Evolutionary conservation across 768 basidiomycete genomes (phyloP).

Genomic region (Rossbeevera mucosa): DNA sequence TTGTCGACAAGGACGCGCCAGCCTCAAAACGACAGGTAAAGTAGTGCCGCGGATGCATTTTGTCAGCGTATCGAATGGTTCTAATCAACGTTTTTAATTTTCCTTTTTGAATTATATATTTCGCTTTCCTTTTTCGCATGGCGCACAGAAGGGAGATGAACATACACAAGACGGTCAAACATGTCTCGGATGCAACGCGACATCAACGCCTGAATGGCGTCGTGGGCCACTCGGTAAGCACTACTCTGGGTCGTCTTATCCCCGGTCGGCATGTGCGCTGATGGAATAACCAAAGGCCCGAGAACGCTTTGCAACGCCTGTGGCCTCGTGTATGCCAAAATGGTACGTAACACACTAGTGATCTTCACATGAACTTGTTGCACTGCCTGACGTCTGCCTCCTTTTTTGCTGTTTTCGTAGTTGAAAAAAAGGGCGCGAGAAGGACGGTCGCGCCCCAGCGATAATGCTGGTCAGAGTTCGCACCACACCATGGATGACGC

Average conservation of each 20-base stretch:
- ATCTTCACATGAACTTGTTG: conserved; percentile 14
- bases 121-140: neutral
- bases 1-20: conserved; percentile 29
- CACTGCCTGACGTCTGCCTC: conserved; percentile 19
- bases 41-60: conserved; percentile 23
- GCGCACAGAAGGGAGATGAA: conserved; percentile 36
- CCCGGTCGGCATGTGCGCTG: conserved; percentile 21
- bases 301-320: conserved; percentile 84
- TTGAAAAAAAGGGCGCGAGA: conserved; percentile 35
- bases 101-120: conserved; percentile 7
- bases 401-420: conserved; percentile 15
- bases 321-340: conserved; percentile 82
- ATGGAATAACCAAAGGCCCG: conserved; percentile 49
- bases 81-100: conserved; percentile 15
- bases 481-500: conserved; percentile 28
- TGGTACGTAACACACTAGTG: conserved; percentile 50
- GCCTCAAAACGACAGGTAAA: conserved; percentile 33
- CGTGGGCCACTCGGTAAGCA: conserved; percentile 72
- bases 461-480: conserved; percentile 28
- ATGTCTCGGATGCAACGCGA: conserved; percentile 78
- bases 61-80: conserved; percentile 27
- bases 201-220: conserved; percentile 85
- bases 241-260: conserved; percentile 17
- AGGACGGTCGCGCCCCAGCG: conserved; percentile 22
- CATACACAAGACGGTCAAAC: conserved; percentile 59